Evolutionary conservation across 2,329 filamentous ascomycete genomes (phyloP).

Genomic region (Orbilia blumenaviensis): DNA sequence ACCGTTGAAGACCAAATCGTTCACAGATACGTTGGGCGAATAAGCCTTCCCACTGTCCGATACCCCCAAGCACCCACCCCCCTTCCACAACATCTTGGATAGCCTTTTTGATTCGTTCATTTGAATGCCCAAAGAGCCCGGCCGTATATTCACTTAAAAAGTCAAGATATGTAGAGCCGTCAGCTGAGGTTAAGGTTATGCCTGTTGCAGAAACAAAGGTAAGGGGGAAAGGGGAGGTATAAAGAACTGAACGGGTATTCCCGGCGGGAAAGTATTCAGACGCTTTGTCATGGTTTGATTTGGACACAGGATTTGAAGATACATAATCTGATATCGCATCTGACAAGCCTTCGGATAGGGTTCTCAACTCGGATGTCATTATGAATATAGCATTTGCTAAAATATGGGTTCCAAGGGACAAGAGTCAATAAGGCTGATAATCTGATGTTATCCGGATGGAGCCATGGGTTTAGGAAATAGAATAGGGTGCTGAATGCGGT

Average conservation of each 20-base stretch:
- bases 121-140: slow-evolving; percentile 73
- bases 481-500: not conserved
- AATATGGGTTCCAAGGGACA: not conserved
- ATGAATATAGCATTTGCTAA: not conserved
- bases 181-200: slow-evolving; percentile 59
- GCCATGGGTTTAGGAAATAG: too few relatives aligned
- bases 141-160: slow-evolving; percentile 72
- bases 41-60: slow-evolving; percentile 65
- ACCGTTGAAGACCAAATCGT: slow-evolving; percentile 67
- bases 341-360: slow-evolving; percentile 1
- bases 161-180: slow-evolving; percentile 66
- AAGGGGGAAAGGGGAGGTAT: slow-evolving; percentile 60
- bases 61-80: slow-evolving; percentile 68
- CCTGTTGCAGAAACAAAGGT: slow-evolving; percentile 58
- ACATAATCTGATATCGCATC: not conserved
- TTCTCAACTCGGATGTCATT: not conserved
- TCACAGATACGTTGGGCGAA: slow-evolving; percentile 67
- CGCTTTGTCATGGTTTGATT: slow-evolving; percentile 2
- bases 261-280: slow-evolving; percentile 29
- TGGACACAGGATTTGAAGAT: slow-evolving; percentile 14
- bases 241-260: slow-evolving; percentile 55
- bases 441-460: not conserved
- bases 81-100: slow-evolving; percentile 55
- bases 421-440: not conserved
- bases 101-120: slow-evolving; percentile 66